These are phyloP conservation scores for Aspergillus ruber DNA, from an alignment of 2,329 filamentous ascomycete genomes.

Conservation along the genomic window DNA sequence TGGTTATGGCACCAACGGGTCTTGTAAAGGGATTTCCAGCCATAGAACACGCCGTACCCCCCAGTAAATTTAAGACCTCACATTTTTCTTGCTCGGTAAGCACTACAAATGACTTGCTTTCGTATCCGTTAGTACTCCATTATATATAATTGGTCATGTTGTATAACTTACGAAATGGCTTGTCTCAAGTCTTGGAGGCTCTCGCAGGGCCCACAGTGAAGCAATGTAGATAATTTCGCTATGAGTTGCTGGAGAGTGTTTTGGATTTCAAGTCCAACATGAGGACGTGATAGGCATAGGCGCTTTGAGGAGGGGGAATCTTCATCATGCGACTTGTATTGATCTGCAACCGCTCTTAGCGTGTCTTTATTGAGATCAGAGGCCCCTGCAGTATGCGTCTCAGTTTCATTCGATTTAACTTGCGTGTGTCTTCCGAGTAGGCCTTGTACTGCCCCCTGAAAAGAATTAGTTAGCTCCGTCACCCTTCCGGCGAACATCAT, in stretches of 20 bases:
- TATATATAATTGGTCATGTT: not conserved
- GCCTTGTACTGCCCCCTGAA: constrained; percentile 18
- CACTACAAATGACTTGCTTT: constrained; percentile 39
- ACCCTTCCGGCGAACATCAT: not conserved
- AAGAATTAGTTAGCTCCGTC: constrained; percentile 10
- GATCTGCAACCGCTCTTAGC: not conserved
- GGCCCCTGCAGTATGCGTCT: not conserved
- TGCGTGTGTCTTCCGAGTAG: constrained; percentile 6
- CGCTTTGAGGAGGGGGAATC: constrained; percentile 28
- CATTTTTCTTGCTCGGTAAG: constrained; percentile 48
- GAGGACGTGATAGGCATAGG: constrained; percentile 26
- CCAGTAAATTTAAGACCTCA: constrained; percentile 49
- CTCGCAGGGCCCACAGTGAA: constrained; percentile 28
- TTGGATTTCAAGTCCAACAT: constrained; percentile 27
- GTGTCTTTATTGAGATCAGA: not conserved
- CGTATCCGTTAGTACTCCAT: constrained; percentile 1
- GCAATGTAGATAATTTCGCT: constrained; percentile 22
- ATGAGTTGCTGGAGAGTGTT: constrained; percentile 27
- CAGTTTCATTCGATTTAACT: not conserved
- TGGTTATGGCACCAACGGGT: constrained; percentile 17
- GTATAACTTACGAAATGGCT: constrained; percentile 43
- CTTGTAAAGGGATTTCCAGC: constrained; percentile 40
- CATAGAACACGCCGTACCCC: constrained; percentile 52
- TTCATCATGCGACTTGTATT: constrained; percentile 10
- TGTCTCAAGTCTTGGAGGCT: constrained; percentile 37